These are phyloP conservation scores for Diaporthe ampelina DNA, from an alignment of 2,329 filamentous ascomycete genomes.

Conservation along the genomic window DNA sequence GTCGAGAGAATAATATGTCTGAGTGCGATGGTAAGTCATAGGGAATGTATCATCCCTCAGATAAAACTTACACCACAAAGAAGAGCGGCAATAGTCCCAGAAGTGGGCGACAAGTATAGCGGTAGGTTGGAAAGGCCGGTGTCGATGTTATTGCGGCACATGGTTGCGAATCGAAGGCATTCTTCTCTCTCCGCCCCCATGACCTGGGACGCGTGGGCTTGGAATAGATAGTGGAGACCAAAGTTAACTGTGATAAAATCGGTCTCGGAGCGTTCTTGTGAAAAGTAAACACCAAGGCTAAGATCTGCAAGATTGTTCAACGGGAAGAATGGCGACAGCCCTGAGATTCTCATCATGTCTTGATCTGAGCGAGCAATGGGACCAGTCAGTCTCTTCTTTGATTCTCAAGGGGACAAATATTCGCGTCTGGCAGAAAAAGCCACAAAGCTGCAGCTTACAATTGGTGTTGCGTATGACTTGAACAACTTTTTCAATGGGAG, in stretches of 20 bases:
- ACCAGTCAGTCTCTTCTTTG: background rate
- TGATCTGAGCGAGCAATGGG: background rate
- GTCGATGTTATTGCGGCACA: background rate
- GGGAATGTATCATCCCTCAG: background rate
- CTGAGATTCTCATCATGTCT: background rate
- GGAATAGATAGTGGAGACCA: background rate
- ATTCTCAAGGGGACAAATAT: background rate
- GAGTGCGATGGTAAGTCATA: background rate
- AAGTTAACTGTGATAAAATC: background rate
- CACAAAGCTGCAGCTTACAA: background rate
- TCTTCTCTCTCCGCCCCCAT: background rate
- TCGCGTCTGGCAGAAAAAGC: too few relatives aligned
- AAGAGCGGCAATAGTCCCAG: background rate
- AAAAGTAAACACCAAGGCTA: constrained; percentile 2
- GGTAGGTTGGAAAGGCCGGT: background rate
- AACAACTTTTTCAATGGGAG: constrained; percentile 7
- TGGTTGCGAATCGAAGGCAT: background rate
- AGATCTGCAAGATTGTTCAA: background rate
- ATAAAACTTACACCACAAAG: background rate
- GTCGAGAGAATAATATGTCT: constrained; percentile 7
- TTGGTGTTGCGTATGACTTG: constrained; percentile 15
- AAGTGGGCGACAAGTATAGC: background rate
- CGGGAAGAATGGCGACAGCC: background rate
- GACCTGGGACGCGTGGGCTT: background rate
- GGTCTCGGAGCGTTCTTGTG: background rate